phyloP scores from a whole-genome alignment of 345 rosid genomes.

The Reutealis trisperma region DNA sequence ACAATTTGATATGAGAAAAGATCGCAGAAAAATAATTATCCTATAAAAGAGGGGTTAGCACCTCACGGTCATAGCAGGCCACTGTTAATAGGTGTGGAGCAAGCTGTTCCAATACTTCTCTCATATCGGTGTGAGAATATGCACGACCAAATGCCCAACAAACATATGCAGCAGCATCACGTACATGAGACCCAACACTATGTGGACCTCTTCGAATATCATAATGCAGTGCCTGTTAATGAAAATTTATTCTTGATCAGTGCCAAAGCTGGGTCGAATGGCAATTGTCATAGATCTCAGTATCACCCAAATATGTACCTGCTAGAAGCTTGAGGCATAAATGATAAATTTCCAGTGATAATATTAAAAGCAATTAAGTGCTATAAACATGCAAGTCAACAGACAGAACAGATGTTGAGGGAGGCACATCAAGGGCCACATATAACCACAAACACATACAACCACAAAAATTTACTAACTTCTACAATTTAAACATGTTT shows the following conservation, averaged over 20 bases:
- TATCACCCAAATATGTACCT: neutral
- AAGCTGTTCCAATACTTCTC: constrained; percentile 73
- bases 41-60: constrained; percentile 26
- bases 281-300: neutral
- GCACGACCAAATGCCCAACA: constrained; percentile 99
- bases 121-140: constrained; percentile 84
- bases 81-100: constrained; percentile 87
- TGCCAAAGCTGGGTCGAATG: neutral
- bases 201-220: constrained; percentile 98
- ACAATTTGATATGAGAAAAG: constrained; percentile 14
- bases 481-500: neutral
- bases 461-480: neutral
- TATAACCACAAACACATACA: neutral
- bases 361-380: neutral
- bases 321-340: neutral
- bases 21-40: constrained; percentile 23
- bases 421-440: neutral
- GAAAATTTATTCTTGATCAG: constrained; percentile 18
- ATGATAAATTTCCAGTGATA: neutral
- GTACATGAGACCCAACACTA: constrained; percentile 98
- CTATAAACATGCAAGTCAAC: neutral
- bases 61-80: constrained; percentile 97
- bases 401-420: neutral
- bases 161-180: constrained; percentile 99
- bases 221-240: constrained; percentile 84